phyloP scores from a whole-genome alignment of 805 yeast genomes.

The Wickerhamiella hasegawae region DNA sequence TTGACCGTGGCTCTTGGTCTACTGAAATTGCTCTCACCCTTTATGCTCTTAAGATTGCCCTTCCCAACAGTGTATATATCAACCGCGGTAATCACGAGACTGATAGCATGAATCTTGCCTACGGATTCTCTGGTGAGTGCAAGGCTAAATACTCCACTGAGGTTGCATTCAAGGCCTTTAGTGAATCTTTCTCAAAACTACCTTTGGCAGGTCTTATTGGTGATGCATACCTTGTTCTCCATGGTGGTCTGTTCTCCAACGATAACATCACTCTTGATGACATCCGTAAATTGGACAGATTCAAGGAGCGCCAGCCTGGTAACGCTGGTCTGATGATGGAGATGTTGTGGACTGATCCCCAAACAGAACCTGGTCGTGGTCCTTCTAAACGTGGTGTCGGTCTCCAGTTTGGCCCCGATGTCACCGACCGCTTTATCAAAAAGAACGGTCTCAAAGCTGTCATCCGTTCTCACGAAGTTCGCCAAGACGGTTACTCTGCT shows the following conservation, averaged over 20 bases:
- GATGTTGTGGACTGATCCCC: slow-evolving; percentile 95
- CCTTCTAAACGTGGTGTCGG: slow-evolving; percentile 93
- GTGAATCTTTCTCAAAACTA: slow-evolving; percentile 70
- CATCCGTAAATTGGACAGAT: slow-evolving; percentile 54
- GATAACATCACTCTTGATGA: slow-evolving; percentile 59
- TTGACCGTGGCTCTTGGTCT: slow-evolving; percentile 97
- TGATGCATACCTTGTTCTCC: slow-evolving; percentile 70
- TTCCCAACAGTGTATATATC: slow-evolving; percentile 52
- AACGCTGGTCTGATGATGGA: slow-evolving; percentile 92
- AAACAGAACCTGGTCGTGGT: slow-evolving; percentile 55
- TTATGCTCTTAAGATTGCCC: slow-evolving; percentile 59
- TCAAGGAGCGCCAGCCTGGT: slow-evolving; percentile 62
- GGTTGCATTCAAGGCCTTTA: slow-evolving; percentile 62
- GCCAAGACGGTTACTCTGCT: slow-evolving; percentile 76
- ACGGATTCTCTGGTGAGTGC: slow-evolving; percentile 94
- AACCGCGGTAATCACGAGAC: slow-evolving; percentile 97
- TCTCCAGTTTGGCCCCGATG: slow-evolving; percentile 91
- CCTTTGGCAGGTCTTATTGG: slow-evolving; percentile 79
- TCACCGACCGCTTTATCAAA: slow-evolving; percentile 65
- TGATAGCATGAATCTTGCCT: slow-evolving; percentile 87
- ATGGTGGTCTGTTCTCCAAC: slow-evolving; percentile 84
- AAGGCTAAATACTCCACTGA: slow-evolving; percentile 66
- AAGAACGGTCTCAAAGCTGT: slow-evolving; percentile 58
- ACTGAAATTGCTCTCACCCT: slow-evolving; percentile 82
- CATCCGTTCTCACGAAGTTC: slow-evolving; percentile 87